phyloP scores from a whole-genome alignment of 2,329 filamentous ascomycete species.

The Ploettnerulaceae sp. region DNA sequence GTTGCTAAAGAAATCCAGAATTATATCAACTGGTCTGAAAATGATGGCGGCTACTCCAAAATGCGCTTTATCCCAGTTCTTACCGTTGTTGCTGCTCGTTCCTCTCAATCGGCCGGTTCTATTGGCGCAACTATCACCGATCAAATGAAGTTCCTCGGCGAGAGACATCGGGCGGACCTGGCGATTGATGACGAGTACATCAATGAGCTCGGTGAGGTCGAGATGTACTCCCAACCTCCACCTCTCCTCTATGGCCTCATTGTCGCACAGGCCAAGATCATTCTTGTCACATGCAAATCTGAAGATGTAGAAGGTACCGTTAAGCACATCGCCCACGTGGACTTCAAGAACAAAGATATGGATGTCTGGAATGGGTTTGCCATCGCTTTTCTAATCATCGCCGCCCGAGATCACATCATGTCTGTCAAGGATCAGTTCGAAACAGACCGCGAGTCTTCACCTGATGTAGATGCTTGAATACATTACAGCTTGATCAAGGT shows the following conservation, averaged over 20 bases:
- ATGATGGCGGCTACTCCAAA: constrained; percentile 31
- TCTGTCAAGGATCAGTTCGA: constrained; percentile 30
- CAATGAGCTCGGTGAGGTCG: constrained; percentile 22
- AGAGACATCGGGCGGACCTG: constrained; percentile 27
- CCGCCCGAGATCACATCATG: constrained; percentile 32
- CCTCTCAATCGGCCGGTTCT: constrained; percentile 19
- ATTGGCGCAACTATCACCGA: constrained; percentile 23
- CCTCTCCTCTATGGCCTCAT: constrained; percentile 35
- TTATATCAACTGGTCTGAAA: constrained; percentile 34
- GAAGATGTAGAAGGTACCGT: constrained; percentile 25
- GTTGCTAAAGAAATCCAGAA: constrained; percentile 30
- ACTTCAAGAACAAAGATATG: constrained; percentile 28
- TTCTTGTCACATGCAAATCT: constrained; percentile 33
- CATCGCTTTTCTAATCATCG: constrained; percentile 31
- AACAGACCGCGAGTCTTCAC: constrained; percentile 17
- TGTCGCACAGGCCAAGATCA: constrained; percentile 26
- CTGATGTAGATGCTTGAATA: constrained; percentile 25
- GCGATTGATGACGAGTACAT: constrained; percentile 13
- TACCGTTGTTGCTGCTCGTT: constrained; percentile 19
- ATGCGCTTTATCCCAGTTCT: constrained; percentile 32
- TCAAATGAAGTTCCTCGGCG: constrained; percentile 30
- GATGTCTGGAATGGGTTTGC: constrained; percentile 36
- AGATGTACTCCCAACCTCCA: constrained; percentile 25
- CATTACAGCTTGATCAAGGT: not conserved
- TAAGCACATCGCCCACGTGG: constrained; percentile 28